Conservation (phyloP, 345 rosid species). For the Atalantia buxifolia region DNA sequence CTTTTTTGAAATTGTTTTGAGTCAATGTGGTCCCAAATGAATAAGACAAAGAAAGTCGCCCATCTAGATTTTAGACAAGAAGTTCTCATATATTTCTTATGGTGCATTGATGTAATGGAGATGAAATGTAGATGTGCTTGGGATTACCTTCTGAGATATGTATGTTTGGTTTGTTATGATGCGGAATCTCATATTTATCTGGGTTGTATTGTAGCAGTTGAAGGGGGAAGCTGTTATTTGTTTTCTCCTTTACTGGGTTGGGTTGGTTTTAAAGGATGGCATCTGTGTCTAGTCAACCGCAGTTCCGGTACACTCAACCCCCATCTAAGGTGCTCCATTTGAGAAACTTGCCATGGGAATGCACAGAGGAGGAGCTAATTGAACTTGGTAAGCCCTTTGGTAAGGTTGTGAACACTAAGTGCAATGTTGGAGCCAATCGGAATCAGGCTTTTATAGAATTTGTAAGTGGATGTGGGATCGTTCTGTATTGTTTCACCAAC, state of each 20-base stretch:
- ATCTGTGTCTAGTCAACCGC: constrained; percentile 94
- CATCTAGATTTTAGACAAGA: neutral
- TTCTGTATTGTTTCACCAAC: neutral
- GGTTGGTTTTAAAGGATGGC: constrained; percentile 53
- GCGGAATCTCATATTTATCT: neutral
- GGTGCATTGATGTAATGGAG: neutral
- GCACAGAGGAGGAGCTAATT: constrained; percentile 88
- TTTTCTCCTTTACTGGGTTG: constrained; percentile 2
- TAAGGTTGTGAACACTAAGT: constrained; percentile 88
- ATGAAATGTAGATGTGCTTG: neutral
- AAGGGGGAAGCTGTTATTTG: neutral
- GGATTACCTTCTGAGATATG: neutral
- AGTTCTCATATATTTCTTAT: neutral
- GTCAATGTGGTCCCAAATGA: neutral
- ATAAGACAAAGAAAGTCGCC: neutral
- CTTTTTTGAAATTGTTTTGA: neutral
- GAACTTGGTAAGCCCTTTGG: constrained; percentile 99
- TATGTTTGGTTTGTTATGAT: neutral
- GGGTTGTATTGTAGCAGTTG: constrained; percentile 10
- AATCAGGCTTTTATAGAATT: constrained; percentile 99
- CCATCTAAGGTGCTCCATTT: constrained; percentile 98
- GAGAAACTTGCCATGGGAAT: constrained; percentile 99
- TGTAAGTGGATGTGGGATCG: constrained; percentile 43
- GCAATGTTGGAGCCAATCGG: constrained; percentile 97
- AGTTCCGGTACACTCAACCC: constrained; percentile 97